Evolutionary conservation across 202 grass and related monocot species (phyloP).

Genomic region (Dendrocalamus latiflorus): DNA sequence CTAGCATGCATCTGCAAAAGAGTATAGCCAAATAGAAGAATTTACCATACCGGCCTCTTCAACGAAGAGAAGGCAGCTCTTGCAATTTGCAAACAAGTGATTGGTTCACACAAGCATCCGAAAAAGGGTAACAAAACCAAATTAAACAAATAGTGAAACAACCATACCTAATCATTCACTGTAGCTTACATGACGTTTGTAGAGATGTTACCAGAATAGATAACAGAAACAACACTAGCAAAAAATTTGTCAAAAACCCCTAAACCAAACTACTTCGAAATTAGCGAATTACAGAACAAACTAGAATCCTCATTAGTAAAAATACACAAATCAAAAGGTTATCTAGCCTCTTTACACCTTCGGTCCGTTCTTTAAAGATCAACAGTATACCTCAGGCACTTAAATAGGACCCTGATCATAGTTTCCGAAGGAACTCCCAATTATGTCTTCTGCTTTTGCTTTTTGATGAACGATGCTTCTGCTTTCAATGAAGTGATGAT

Average conservation of each 20-base stretch:
- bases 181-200: background rate
- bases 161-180: background rate
- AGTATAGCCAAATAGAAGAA: background rate
- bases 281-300: background rate
- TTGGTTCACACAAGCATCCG: background rate
- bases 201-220: background rate
- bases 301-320: background rate
- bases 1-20: background rate
- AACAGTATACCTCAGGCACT: background rate
- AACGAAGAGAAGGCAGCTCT: background rate
- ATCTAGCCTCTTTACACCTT: constrained; percentile 6
- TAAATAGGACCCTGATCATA: background rate
- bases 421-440: background rate
- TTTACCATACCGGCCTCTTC: background rate
- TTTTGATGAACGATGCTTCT: background rate
- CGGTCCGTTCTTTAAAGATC: background rate
- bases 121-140: background rate
- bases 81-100: background rate
- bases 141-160: background rate
- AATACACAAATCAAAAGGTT: background rate
- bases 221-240: background rate
- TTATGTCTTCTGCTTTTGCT: background rate
- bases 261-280: background rate
- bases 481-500: background rate
- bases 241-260: background rate